phyloP scores from a whole-genome alignment of 2,329 filamentous ascomycete genomes.

The Alternaria infectoria region DNA sequence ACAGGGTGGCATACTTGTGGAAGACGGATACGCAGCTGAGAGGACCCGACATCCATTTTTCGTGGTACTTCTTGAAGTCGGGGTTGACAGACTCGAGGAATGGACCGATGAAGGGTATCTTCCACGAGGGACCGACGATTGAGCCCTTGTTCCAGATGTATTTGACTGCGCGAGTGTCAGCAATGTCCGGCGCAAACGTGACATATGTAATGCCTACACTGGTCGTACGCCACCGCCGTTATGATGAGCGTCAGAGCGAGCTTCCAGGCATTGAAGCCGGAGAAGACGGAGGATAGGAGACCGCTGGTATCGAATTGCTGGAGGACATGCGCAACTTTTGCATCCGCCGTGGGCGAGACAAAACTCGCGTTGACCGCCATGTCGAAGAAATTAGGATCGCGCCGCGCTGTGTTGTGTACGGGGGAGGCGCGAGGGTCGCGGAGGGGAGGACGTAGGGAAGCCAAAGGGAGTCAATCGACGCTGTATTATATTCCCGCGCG shows the following conservation, averaged over 20 bases:
- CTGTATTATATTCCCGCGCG: conserved; percentile 12
- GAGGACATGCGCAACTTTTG: conserved; percentile 41
- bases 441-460: conserved; percentile 4
- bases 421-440: conserved; percentile 11
- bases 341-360: conserved; percentile 49
- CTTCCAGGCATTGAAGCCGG: conserved; percentile 39
- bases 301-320: conserved; percentile 39
- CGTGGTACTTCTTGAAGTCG: conserved; percentile 88
- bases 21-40: conserved; percentile 98
- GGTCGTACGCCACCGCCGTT: conserved; percentile 83
- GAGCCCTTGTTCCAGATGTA: conserved; percentile 56
- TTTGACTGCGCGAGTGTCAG: conserved; percentile 57
- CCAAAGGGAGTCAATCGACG: conserved; percentile 9
- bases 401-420: conserved; percentile 1
- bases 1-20: conserved; percentile 74
- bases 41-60: conserved; percentile 89
- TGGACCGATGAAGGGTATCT: conserved; percentile 73
- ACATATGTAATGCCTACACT: conserved; percentile 67
- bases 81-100: conserved; percentile 92
- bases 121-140: conserved; percentile 56
- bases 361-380: conserved; percentile 49
- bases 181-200: not conserved
- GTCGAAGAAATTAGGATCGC: conserved; percentile 2
- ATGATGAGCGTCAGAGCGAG: conserved; percentile 67
- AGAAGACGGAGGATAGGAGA: conserved; percentile 40